Evolutionary conservation across 2,329 filamentous ascomycete genomes (phyloP).

Genomic region (Microcera coccophila): DNA sequence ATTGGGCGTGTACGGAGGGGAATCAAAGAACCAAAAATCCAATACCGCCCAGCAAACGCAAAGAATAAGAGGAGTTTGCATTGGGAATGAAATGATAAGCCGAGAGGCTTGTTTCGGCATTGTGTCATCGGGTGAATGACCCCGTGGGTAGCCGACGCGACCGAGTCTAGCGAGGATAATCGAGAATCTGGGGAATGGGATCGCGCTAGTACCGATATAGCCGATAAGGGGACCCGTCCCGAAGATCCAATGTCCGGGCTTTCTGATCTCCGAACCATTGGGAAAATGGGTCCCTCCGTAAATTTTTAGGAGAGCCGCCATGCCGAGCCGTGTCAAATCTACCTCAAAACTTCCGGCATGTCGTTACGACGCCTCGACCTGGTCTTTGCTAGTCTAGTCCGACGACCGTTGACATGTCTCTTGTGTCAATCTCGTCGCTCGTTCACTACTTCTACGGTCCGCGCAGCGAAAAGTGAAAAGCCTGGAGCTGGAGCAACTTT

Average conservation of each 20-base stretch:
- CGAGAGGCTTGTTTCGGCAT: constrained; percentile 35
- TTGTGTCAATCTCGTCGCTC: constrained; percentile 50
- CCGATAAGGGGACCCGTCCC: constrained; percentile 19
- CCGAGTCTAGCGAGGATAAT: no score
- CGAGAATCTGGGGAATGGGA: constrained; percentile 30
- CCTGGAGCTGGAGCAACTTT: constrained; percentile 34
- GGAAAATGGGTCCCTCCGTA: constrained; percentile 2
- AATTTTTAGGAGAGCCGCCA: constrained; percentile 19
- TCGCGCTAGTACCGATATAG: constrained; percentile 15
- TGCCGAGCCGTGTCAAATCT: constrained; percentile 2
- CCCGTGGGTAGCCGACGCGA: constrained; percentile 42
- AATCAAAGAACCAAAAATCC: constrained; percentile 17
- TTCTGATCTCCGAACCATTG: constrained; percentile 11
- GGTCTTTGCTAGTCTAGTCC: constrained; percentile 27
- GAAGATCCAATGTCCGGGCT: constrained; percentile 15
- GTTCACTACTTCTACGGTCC: constrained; percentile 43
- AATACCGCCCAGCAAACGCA: constrained; percentile 11
- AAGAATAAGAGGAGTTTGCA: constrained; percentile 17
- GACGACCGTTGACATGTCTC: constrained; percentile 33
- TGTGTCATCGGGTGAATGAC: constrained; percentile 26
- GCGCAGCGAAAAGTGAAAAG: constrained; percentile 30
- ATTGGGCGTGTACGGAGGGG: constrained; percentile 15
- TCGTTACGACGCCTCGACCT: constrained; percentile 32
- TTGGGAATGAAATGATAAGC: constrained; percentile 14
- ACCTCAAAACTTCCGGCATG: constrained; percentile 22